These are phyloP conservation scores for Fomitiporia mediterranea DNA, from an alignment of 1,284 basidiomycete species.

Conservation along the genomic window DNA sequence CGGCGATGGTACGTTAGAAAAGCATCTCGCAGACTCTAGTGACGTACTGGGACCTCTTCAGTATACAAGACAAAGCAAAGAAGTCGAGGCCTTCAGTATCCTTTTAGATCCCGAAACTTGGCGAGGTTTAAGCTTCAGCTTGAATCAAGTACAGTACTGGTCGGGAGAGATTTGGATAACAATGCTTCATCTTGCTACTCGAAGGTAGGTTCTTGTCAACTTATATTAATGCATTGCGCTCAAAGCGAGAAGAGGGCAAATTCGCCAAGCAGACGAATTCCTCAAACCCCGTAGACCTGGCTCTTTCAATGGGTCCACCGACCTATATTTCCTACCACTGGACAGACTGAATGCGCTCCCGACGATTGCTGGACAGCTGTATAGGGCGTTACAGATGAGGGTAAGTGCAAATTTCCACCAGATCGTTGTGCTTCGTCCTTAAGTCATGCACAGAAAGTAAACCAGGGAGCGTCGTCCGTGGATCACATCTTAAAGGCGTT, in stretches of 20 bases:
- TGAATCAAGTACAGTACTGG: slow-evolving; percentile 65
- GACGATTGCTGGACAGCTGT: slow-evolving; percentile 56
- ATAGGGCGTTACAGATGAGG: slow-evolving; percentile 57
- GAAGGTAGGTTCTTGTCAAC: slow-evolving; percentile 44
- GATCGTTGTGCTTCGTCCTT: no score
- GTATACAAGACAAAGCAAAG: slow-evolving; percentile 59
- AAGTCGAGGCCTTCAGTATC: slow-evolving; percentile 53
- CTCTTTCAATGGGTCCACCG: slow-evolving; percentile 7
- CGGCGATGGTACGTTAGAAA: slow-evolving; percentile 48
- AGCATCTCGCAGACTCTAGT: not conserved
- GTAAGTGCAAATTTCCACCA: slow-evolving; percentile 35
- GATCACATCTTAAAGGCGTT: slow-evolving; percentile 64
- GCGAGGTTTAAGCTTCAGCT: slow-evolving; percentile 46
- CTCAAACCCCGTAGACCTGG: slow-evolving; percentile 55
- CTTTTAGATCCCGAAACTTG: slow-evolving; percentile 67
- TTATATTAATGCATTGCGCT: slow-evolving; percentile 14
- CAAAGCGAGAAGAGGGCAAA: slow-evolving; percentile 47
- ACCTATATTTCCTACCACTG: slow-evolving; percentile 10
- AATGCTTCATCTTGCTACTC: slow-evolving; percentile 58
- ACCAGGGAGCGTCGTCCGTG: slow-evolving; percentile 57
- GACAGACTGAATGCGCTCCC: slow-evolving; percentile 33
- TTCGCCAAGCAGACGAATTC: slow-evolving; percentile 57
- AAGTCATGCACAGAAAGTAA: slow-evolving; percentile 31
- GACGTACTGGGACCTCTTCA: not conserved
- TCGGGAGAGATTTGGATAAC: slow-evolving; percentile 72